A percentile compares a stretch with the other conserved stretches of the same genome.
phyloP scores from a whole-genome alignment of 176 grass and related monocot species.

The Saccharum spontaneum region DNA sequence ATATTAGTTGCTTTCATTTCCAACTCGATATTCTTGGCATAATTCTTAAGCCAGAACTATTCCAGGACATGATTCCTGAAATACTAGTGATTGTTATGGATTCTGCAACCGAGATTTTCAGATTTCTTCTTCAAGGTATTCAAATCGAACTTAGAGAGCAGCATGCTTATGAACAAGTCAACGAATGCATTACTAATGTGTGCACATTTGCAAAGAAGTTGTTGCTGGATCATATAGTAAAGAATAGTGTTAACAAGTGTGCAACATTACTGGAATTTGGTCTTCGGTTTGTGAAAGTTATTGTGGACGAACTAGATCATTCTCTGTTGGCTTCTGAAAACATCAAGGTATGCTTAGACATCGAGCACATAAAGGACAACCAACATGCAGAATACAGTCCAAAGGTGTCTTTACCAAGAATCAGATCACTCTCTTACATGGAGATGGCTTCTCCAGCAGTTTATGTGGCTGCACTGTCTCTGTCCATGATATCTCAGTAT shows the following conservation, averaged over 20 bases:
- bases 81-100: slow-evolving; percentile 35
- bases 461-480: slow-evolving; percentile 39
- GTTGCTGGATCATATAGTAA: slow-evolving; percentile 40
- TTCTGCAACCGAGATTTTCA: slow-evolving; percentile 55
- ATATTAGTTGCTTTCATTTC: slow-evolving; percentile 49
- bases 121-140: slow-evolving; percentile 64
- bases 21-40: slow-evolving; percentile 61
- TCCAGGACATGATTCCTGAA: slow-evolving; percentile 46
- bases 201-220: slow-evolving; percentile 58
- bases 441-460: slow-evolving; percentile 58
- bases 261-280: slow-evolving; percentile 36
- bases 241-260: slow-evolving; percentile 33
- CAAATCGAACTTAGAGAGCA: slow-evolving; percentile 41
- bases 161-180: slow-evolving; percentile 21
- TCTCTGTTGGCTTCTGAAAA: slow-evolving; percentile 39
- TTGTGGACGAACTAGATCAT: slow-evolving; percentile 49
- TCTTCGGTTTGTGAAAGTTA: slow-evolving; percentile 50
- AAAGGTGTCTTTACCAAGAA: slow-evolving; percentile 28
- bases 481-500: slow-evolving; percentile 46
- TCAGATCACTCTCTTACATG: slow-evolving; percentile 34
- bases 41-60: slow-evolving; percentile 54
- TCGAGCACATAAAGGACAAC: slow-evolving; percentile 42
- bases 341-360: slow-evolving; percentile 44
- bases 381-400: slow-evolving; percentile 25
- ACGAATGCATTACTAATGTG: slow-evolving; percentile 42